Evolutionary conservation across 2,329 filamentous ascomycete species (phyloP).

Genomic region (Byssoonygena ceratinophila): DNA sequence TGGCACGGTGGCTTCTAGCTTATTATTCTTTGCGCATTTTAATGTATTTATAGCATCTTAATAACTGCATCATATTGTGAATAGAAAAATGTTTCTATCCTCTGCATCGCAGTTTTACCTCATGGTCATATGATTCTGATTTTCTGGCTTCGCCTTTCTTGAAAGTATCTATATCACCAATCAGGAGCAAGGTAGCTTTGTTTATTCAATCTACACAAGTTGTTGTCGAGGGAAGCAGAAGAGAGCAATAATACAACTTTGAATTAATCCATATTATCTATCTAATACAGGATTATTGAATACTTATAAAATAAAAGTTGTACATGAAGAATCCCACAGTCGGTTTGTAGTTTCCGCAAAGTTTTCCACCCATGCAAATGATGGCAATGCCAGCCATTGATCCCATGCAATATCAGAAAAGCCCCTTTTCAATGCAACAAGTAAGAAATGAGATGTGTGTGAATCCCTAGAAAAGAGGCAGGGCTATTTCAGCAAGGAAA

Average conservation of each 20-base stretch:
- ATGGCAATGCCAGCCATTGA: constrained; percentile 1
- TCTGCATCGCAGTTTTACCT: too few species aligned
- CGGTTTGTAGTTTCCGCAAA: constrained; percentile 2
- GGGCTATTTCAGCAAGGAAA: not conserved
- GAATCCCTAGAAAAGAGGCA: not conserved
- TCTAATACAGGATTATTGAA: constrained; percentile 9
- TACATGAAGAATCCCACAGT: constrained; percentile 5
- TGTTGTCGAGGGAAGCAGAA: too few species aligned
- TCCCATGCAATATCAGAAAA: not conserved
- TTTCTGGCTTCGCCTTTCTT: too few species aligned
- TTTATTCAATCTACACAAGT: too few species aligned
- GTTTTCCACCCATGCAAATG: constrained; percentile 9
- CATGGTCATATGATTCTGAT: too few species aligned
- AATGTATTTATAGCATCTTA: too few species aligned
- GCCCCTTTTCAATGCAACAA: constrained; percentile 1
- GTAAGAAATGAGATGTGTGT: not conserved
- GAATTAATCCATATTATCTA: constrained; percentile 10
- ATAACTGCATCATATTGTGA: not conserved
- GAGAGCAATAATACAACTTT: not conserved
- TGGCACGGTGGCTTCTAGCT: too few species aligned
- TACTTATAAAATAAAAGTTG: not conserved
- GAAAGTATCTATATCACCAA: too few species aligned
- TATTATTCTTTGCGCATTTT: too few species aligned
- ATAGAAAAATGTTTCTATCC: too few species aligned
- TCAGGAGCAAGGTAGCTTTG: too few species aligned